Evolutionary conservation across 352 stramenopile species (phyloP).

Genomic region (Paralagenidium karlingii): DNA sequence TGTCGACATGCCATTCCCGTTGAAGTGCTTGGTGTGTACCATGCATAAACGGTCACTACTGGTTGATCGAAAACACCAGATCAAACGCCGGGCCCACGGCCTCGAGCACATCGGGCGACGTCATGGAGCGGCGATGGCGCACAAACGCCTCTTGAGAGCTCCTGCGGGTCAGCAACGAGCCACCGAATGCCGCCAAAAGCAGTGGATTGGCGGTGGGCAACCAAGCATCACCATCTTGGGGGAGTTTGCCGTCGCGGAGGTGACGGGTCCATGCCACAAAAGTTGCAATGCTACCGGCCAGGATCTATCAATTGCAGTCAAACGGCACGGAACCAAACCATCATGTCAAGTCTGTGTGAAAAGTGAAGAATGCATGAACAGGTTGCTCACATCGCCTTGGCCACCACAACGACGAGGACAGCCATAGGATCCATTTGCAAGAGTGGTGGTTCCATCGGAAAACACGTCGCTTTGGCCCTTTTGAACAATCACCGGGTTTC

Average conservation of each 20-base stretch:
- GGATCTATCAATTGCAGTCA: too few relatives aligned
- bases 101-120: too few relatives aligned
- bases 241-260: slow-evolving; percentile 18
- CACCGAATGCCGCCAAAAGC: slow-evolving; percentile 61
- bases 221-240: background rate
- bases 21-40: too few relatives aligned
- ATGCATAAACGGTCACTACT: too few relatives aligned
- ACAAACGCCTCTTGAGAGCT: slow-evolving; percentile 13
- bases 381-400: slow-evolving; percentile 76
- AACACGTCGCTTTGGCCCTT: slow-evolving; percentile 76
- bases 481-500: slow-evolving; percentile 67
- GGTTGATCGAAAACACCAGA: too few relatives aligned
- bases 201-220: slow-evolving; percentile 30
- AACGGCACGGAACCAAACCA: too few relatives aligned
- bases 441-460: slow-evolving; percentile 58
- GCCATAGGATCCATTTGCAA: slow-evolving; percentile 41
- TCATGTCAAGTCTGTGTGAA: too few relatives aligned
- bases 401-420: slow-evolving; percentile 83
- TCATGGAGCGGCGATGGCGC: too few relatives aligned
- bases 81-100: too few relatives aligned
- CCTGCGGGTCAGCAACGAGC: slow-evolving; percentile 64
- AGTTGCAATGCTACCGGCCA: slow-evolving; percentile 69
- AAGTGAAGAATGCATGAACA: background rate
- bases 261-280: slow-evolving; percentile 65
- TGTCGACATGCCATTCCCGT: too few relatives aligned